phyloP scores from a whole-genome alignment of 371 early-diverging fungal genomes.

The Mucor sp. region DNA sequence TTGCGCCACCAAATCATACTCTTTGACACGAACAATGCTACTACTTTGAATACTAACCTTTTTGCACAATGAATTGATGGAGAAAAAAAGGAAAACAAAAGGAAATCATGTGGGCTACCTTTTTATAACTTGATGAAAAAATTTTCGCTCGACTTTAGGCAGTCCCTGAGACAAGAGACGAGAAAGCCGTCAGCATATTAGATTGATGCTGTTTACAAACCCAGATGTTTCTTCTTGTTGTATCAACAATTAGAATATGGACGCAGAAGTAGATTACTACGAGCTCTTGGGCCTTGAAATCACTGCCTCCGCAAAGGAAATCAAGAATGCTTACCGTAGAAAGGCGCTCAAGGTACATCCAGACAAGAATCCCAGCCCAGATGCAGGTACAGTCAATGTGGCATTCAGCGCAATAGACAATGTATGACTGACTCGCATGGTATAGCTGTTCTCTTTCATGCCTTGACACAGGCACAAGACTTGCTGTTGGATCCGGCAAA shows the following conservation, averaged over 20 bases:
- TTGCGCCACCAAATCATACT: conserved; percentile 20
- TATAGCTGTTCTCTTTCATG: conserved; percentile 44
- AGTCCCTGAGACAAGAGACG: conserved; percentile 4
- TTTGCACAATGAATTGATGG: conserved; percentile 8
- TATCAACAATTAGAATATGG: conserved; percentile 11
- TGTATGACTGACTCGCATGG: background rate
- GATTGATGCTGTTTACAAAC: conserved; percentile 1
- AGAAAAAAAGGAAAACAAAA: background rate
- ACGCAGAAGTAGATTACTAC: conserved; percentile 69
- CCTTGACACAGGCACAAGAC: conserved; percentile 39
- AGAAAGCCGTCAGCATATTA: background rate
- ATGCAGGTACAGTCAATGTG: conserved; percentile 44
- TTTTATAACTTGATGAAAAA: conserved; percentile 22
- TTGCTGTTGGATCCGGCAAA: conserved; percentile 35
- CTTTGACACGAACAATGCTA: background rate
- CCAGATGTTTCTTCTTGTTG: background rate
- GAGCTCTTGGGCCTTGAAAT: conserved; percentile 70
- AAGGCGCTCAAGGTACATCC: conserved; percentile 50
- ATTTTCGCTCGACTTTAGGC: conserved; percentile 7
- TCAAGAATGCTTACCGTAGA: conserved; percentile 78
- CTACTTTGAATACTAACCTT: conserved; percentile 6
- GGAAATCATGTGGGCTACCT: background rate
- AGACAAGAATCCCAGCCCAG: conserved; percentile 57
- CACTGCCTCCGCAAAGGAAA: conserved; percentile 57
- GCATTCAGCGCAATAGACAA: background rate